Conservation (phyloP, 2,329 filamentous ascomycete species). For the Tricladium varicosporioides region DNA sequence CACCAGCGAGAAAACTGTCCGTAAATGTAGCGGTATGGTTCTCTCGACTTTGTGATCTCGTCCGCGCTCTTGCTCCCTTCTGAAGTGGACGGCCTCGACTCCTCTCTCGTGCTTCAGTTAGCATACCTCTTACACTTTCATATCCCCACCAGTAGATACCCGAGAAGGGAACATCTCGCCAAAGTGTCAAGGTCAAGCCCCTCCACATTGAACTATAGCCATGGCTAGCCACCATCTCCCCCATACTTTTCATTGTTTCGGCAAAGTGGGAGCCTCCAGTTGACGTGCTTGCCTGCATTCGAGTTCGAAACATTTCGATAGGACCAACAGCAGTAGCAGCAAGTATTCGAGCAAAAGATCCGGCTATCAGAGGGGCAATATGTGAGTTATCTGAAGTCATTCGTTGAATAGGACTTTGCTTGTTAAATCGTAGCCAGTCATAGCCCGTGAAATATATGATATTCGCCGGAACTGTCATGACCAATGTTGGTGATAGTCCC, state of each 20-base stretch:
- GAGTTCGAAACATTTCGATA: conserved; percentile 90
- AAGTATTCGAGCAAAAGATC: conserved; percentile 72
- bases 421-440: conserved; percentile 82
- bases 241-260: conserved; percentile 73
- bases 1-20: conserved; percentile 87
- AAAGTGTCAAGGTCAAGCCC: conserved; percentile 84
- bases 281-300: conserved; percentile 75
- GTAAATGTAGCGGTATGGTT: conserved; percentile 75
- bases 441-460: conserved; percentile 99
- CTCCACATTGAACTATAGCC: conserved; percentile 87
- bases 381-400: conserved; percentile 54
- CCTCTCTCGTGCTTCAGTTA: conserved; percentile 67
- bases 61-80: conserved; percentile 42
- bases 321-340: conserved; percentile 84
- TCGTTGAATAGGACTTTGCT: conserved; percentile 67
- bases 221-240: conserved; percentile 72
- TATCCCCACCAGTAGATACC: conserved; percentile 99
- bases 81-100: conserved; percentile 42
- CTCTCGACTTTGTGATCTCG: conserved; percentile 61
- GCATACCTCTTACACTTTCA: conserved; percentile 70
- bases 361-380: conserved; percentile 78
- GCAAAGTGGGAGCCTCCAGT: conserved; percentile 66
- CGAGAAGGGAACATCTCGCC: conserved; percentile 96
- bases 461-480: conserved; percentile 93
- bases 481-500: conserved; percentile 86